Evolutionary conservation across 2,329 filamentous ascomycete genomes (phyloP), one percentile per base, ranked within the genome.

Genomic region (Ceratocystis destructans): DNA sequence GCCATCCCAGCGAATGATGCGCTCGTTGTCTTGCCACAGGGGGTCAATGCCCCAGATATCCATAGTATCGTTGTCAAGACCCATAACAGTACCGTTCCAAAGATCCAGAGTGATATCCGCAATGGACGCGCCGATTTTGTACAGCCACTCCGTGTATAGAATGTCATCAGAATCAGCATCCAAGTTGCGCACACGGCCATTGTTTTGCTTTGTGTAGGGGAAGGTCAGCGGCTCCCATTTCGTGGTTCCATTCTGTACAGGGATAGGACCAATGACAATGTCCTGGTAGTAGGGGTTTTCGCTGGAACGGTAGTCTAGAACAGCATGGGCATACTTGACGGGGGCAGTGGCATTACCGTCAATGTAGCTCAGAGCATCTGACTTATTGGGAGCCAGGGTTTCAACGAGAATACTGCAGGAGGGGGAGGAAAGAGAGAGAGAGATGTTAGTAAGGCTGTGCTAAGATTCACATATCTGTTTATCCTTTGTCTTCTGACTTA

Each of bases 181-280:
- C 3, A 74, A 73, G 62, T 72, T 73, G 8, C 75, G 71, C 2
- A 77, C 71, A 3, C 72, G 70, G 22, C 75, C 74, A 3, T 75
- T 74, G 6, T 71, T 73, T 1, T 76, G 76, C 4, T 77, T 77
- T 70, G 78, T 79, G 72, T 76, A 78, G 20, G 74, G 72, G 70
- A 78, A 79, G 63, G 76, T 75, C 10, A 79, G 71, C 57, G 75
- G 74, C 64, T 75, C 69, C 62, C 65, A 68, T 31, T 77, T 71
- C 17, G 69, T 75, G 4, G 77, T 79, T 20, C 73, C 69, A 22
- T 70, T 64, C 6, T 71, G 72, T 2, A 80, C 73, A 1, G 79
- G 80, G 2, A 82, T 73, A 1, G 80, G 79, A 0, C 79, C 79
- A 33, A 81, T 75, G 73, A 79, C 78, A 69, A 77, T 80, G 69